These are phyloP conservation scores for Magnusiomyces tetraspermus DNA, from an alignment of 1,139 yeast species.

Conservation along the genomic window DNA sequence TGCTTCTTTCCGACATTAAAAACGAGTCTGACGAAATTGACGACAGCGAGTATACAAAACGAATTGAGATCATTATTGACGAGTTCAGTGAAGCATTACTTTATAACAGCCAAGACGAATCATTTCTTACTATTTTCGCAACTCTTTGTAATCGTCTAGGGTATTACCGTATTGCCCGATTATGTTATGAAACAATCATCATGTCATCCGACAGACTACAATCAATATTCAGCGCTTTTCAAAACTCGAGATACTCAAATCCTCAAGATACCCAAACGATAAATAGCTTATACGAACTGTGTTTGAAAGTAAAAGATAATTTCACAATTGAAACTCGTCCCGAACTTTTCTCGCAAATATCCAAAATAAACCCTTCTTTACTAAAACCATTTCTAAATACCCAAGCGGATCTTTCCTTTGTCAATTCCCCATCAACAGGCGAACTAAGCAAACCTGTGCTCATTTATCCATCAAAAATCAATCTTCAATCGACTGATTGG, in stretches of 20 bases:
- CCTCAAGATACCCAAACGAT: slow-evolving; percentile 20
- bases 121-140: slow-evolving; percentile 24
- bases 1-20: slow-evolving; percentile 47
- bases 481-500: slow-evolving; percentile 24
- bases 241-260: slow-evolving; percentile 18
- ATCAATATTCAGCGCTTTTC: slow-evolving; percentile 20
- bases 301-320: slow-evolving; percentile 28
- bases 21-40: slow-evolving; percentile 22
- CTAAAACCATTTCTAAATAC: background rate
- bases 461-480: slow-evolving; percentile 16
- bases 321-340: slow-evolving; percentile 29
- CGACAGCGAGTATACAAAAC: slow-evolving; percentile 22
- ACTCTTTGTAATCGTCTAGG: slow-evolving; percentile 26
- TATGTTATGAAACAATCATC: slow-evolving; percentile 54
- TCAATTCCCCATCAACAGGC: slow-evolving; percentile 35
- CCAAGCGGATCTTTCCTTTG: slow-evolving; percentile 18
- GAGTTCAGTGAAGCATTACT: slow-evolving; percentile 30
- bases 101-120: slow-evolving; percentile 28
- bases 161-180: slow-evolving; percentile 44
- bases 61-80: slow-evolving; percentile 26
- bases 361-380: background rate
- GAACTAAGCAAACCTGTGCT: slow-evolving; percentile 8
- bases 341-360: background rate
- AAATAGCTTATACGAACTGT: slow-evolving; percentile 9
- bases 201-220: slow-evolving; percentile 24